Conservation (phyloP, 2,329 filamentous ascomycete species). For the Clarireedia hainanense region DNA sequence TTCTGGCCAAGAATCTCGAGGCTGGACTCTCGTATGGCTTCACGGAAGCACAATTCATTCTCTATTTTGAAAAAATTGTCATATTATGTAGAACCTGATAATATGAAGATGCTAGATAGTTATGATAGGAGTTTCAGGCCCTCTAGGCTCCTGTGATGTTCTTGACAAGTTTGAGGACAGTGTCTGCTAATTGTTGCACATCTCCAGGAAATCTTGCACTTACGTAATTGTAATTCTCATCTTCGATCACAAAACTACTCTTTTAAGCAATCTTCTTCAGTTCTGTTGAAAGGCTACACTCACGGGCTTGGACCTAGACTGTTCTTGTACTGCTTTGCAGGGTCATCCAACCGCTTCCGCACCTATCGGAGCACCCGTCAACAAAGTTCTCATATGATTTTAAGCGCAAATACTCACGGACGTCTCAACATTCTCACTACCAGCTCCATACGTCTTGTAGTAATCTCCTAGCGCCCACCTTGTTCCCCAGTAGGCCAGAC, state of each 20-base stretch:
- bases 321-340: conserved; percentile 37
- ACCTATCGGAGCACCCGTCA: conserved; percentile 28
- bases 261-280: no score
- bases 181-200: conserved; percentile 35
- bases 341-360: conserved; percentile 35
- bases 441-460: conserved; percentile 47
- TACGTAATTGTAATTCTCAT: conserved; percentile 42
- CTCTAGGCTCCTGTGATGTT: conserved; percentile 10
- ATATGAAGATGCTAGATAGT: no score
- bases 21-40: no score
- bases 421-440: conserved; percentile 41
- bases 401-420: conserved; percentile 30
- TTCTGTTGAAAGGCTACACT: conserved; percentile 18
- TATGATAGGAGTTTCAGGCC: no score
- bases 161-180: conserved; percentile 35
- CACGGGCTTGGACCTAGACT: conserved; percentile 37
- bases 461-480: conserved; percentile 43
- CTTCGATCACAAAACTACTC: conserved; percentile 40
- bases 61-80: no score
- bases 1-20: no score
- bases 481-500: conserved; percentile 41
- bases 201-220: conserved; percentile 40
- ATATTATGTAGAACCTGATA: neutral
- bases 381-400: neutral
- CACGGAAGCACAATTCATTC: no score